These are phyloP conservation scores for Mitragyna speciosa DNA, from an alignment of 257 asterid genomes.

Conservation along the genomic window DNA sequence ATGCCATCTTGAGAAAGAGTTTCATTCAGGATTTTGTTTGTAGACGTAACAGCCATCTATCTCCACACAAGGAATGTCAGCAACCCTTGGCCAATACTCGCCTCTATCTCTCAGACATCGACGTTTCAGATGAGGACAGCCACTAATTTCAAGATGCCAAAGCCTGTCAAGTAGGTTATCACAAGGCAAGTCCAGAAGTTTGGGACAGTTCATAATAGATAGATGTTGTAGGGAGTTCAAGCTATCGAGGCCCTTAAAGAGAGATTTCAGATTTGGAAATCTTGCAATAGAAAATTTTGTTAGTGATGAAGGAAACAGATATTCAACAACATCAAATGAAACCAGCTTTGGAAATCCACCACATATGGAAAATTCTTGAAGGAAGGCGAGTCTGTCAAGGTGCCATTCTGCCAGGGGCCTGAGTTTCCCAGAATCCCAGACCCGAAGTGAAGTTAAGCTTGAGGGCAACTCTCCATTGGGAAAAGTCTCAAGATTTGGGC, in stretches of 20 bases:
- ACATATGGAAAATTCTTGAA: constrained; percentile 59
- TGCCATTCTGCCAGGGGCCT: constrained; percentile 60
- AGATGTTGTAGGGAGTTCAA: constrained; percentile 48
- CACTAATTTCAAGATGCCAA: constrained; percentile 66
- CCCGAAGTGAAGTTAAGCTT: constrained; percentile 50
- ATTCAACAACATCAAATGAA: constrained; percentile 37
- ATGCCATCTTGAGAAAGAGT: background rate
- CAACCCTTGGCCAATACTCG: constrained; percentile 57
- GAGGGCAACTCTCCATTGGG: constrained; percentile 45
- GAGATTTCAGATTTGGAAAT: constrained; percentile 52
- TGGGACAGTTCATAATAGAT: constrained; percentile 56
- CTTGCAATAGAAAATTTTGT: constrained; percentile 53
- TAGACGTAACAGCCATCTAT: constrained; percentile 48
- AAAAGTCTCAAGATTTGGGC: constrained; percentile 59
- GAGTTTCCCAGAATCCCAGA: constrained; percentile 62
- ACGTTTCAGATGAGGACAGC: constrained; percentile 42
- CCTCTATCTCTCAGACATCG: constrained; percentile 53
- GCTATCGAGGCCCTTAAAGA: constrained; percentile 49
- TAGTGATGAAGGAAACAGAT: constrained; percentile 51
- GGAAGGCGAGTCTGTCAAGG: constrained; percentile 53
- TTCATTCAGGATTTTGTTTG: constrained; percentile 27
- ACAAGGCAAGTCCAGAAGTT: constrained; percentile 46
- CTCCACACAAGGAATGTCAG: constrained; percentile 72
- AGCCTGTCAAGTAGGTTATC: constrained; percentile 48
- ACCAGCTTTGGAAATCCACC: constrained; percentile 64